phyloP scores from a whole-genome alignment of 805 yeast genomes.

The Wickerhamomyces silvicola region DNA sequence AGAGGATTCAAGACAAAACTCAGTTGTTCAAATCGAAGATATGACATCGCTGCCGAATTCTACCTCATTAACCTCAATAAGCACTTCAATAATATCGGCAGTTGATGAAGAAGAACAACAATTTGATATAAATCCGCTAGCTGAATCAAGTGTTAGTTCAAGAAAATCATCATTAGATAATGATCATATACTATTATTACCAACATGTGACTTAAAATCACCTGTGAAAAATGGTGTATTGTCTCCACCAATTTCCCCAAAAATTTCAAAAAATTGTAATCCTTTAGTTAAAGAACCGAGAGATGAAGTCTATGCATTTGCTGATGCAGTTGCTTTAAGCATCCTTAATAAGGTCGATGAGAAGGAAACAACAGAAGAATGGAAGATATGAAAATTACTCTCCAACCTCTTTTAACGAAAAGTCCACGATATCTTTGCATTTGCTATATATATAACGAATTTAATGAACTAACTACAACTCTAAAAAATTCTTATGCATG shows the following conservation, averaged over 20 bases:
- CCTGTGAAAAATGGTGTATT: slow-evolving; percentile 3
- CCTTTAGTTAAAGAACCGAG: slow-evolving; percentile 5
- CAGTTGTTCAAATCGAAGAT: too few species aligned
- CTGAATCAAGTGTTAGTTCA: background rate
- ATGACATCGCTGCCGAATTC: slow-evolving; percentile 2
- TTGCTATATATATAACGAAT: too few species aligned
- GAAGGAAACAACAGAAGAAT: slow-evolving; percentile 10
- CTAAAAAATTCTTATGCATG: too few species aligned
- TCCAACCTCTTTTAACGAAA: too few species aligned
- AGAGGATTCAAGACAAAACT: too few species aligned
- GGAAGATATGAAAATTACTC: slow-evolving; percentile 15
- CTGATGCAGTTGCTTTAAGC: slow-evolving; percentile 24
- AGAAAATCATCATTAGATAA: background rate
- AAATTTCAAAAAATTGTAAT: slow-evolving; percentile 7
- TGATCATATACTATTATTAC: background rate
- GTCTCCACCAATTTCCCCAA: slow-evolving; percentile 11
- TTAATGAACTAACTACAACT: too few species aligned
- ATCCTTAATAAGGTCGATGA: slow-evolving; percentile 22
- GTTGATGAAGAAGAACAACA: too few species aligned
- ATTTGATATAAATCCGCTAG: background rate
- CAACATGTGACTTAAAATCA: background rate
- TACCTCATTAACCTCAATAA: background rate
- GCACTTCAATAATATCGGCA: too few species aligned
- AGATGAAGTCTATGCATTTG: slow-evolving; percentile 13
- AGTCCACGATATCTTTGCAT: too few species aligned